Conservation (phyloP, 768 basidiomycete genomes). For the Lactarius tabidus region DNA sequence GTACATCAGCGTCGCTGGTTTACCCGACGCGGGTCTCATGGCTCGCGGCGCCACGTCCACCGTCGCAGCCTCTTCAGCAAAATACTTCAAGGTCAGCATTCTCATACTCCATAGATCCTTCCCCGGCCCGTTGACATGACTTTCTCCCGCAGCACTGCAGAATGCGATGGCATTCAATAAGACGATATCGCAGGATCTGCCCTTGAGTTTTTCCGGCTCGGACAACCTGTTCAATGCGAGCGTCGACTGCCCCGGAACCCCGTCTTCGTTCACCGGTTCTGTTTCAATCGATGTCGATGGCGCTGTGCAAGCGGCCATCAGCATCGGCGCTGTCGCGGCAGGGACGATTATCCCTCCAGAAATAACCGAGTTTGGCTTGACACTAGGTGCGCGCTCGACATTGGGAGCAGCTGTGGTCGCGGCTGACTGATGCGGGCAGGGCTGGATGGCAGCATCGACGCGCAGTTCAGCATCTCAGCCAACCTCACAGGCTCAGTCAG, state of each 20-base stretch:
- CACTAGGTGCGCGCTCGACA: constrained; percentile 6
- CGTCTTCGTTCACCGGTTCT: neutral
- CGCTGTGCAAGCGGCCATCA: neutral
- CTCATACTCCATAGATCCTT: no score
- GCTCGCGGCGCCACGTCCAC: neutral
- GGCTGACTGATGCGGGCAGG: neutral
- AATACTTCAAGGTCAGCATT: neutral
- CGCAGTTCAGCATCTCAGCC: neutral
- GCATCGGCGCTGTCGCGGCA: constrained; percentile 8
- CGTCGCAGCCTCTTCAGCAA: neutral
- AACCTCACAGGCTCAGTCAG: neutral
- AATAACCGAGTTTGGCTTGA: constrained; percentile 8
- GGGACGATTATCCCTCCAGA: constrained; percentile 13
- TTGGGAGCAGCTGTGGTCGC: neutral
- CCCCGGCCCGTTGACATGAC: neutral
- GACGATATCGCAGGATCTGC: neutral
- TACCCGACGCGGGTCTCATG: neutral
- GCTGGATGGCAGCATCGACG: neutral
- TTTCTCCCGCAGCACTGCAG: neutral
- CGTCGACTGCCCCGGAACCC: neutral
- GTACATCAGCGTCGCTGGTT: neutral
- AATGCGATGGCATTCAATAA: neutral
- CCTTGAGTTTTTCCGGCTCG: neutral
- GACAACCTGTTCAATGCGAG: neutral
- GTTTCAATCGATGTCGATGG: constrained; percentile 9